Evolutionary conservation across 306 rosid species (phyloP).

Genomic region (Argentina anserina): DNA sequence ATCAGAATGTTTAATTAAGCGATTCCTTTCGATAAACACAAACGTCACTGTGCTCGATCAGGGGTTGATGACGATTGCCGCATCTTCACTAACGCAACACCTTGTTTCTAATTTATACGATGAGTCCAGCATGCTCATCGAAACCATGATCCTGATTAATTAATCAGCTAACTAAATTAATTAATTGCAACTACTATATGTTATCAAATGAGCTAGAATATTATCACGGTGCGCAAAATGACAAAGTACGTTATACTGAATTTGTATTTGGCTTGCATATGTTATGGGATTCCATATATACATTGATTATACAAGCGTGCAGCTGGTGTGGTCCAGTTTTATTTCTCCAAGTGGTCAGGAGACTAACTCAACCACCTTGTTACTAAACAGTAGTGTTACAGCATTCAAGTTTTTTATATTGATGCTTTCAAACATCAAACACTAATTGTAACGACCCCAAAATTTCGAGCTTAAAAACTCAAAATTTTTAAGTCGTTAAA

Average conservation of each 20-base stretch:
- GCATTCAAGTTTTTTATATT: not conserved
- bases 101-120: not conserved
- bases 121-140: conserved; percentile 10
- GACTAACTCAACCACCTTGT: conserved; percentile 30
- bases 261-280: not conserved
- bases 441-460: too few species aligned
- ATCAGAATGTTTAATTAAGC: not conserved
- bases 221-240: not conserved
- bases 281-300: not conserved
- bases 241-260: not conserved
- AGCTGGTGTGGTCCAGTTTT: conserved; percentile 21
- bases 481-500: too few species aligned
- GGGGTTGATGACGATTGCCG: conserved; percentile 31
- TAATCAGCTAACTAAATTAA: not conserved
- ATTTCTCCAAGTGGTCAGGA: conserved; percentile 20
- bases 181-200: not conserved
- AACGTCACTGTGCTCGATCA: conserved; percentile 32
- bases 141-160: not conserved
- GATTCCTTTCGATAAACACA: conserved; percentile 15
- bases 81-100: conserved; percentile 2
- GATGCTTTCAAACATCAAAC: not conserved
- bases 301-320: not conserved
- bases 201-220: not conserved
- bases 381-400: conserved; percentile 10
- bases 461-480: too few species aligned